Base-by-base conservation (phyloP, 129 eudicot species). In the Flaveria bidentis region DNA sequence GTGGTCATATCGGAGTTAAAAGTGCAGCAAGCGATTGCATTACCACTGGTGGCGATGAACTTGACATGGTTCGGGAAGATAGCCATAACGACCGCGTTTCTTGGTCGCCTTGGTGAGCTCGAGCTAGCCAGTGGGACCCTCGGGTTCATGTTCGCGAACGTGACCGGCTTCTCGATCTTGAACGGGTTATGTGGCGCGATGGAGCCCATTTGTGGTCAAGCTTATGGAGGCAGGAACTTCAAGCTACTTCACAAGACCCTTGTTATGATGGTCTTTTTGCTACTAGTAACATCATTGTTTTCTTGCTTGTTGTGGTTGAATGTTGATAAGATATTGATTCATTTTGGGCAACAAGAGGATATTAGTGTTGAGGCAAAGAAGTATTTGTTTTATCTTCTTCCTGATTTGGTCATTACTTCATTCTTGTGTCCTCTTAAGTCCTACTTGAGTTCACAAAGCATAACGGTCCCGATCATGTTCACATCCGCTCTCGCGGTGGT, bases 161-260 rank as follows among this genome's bases (percentile, higher is more conserved):
- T 90, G 67, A 90, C 97, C 1, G 98, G 98, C 16, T 93, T 88
- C 76, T 90, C 98, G 1, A 81, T 93, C 60, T 74, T 90, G 56
- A 85, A 71, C 20, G 98, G 98, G 12, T 84, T 93, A 44, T 85
- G 84, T 47, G 84, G 86, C 45, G 97, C 96, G 62, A 93, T 93
- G 98, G 98, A 93, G 12, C 98, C 98, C 9, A 88, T 93, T 0
- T 93, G 98, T 67, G 98, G 98, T 61, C 98, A 93, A 41, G 98
- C 98, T 13, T 87, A 78, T 74, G 98, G 98, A n/a, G 98, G 92
- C 51, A 87, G 78, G 23, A 93, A 93, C 72, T 87, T 85, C 28
- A 90, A 79, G 70, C 90, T 90, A 61, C 92, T 93, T 22, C 97
- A 88, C 67, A 88, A 88, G 74, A 86, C 97, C 23, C 97, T 93